These are phyloP conservation scores for Rhodotorula babjevae DNA, from an alignment of 768 basidiomycete genomes.

Conservation along the genomic window DNA sequence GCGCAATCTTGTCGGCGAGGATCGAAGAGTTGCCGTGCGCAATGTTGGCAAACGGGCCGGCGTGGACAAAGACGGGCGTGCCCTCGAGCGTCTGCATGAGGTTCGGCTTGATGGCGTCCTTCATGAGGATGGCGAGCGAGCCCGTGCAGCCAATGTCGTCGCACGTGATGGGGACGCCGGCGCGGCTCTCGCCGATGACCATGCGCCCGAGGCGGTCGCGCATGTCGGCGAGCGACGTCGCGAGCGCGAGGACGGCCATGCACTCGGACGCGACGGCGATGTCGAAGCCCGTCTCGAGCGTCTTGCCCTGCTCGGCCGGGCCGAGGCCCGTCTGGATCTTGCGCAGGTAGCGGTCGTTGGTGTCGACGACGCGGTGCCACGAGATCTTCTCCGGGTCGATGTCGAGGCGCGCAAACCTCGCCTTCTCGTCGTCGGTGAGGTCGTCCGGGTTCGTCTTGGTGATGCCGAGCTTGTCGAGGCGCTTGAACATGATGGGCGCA, in stretches of 20 bases:
- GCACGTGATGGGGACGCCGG: slow-evolving; percentile 85
- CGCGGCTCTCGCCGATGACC: slow-evolving; percentile 92
- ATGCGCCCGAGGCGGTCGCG: slow-evolving; percentile 82
- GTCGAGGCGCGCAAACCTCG: slow-evolving; percentile 82
- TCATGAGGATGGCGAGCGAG: slow-evolving; percentile 92
- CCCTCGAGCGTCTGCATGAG: slow-evolving; percentile 96
- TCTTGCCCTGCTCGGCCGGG: slow-evolving; percentile 79
- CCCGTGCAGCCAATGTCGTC: slow-evolving; percentile 94
- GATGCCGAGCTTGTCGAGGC: slow-evolving; percentile 90
- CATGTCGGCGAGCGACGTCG: slow-evolving; percentile 85
- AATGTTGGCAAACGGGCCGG: slow-evolving; percentile 98
- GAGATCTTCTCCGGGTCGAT: slow-evolving; percentile 86
- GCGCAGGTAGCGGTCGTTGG: slow-evolving; percentile 93
- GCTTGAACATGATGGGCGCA: slow-evolving; percentile 91
- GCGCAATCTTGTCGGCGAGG: slow-evolving; percentile 90
- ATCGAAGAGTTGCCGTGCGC: slow-evolving; percentile 97
- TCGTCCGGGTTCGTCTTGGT: slow-evolving; percentile 87
- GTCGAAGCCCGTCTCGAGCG: slow-evolving; percentile 87
- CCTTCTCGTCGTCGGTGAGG: slow-evolving; percentile 86
- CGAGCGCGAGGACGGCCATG: slow-evolving; percentile 94
- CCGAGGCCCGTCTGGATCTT: slow-evolving; percentile 89
- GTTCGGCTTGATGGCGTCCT: slow-evolving; percentile 98
- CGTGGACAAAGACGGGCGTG: slow-evolving; percentile 97
- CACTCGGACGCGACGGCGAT: slow-evolving; percentile 95
- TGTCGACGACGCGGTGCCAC: slow-evolving; percentile 89